Percentiles rank a stretch among this genome's conserved stretches.
These are phyloP conservation scores for Parsonsia alboflavescens DNA, from an alignment of 257 asterid genomes.

Conservation along the genomic window DNA sequence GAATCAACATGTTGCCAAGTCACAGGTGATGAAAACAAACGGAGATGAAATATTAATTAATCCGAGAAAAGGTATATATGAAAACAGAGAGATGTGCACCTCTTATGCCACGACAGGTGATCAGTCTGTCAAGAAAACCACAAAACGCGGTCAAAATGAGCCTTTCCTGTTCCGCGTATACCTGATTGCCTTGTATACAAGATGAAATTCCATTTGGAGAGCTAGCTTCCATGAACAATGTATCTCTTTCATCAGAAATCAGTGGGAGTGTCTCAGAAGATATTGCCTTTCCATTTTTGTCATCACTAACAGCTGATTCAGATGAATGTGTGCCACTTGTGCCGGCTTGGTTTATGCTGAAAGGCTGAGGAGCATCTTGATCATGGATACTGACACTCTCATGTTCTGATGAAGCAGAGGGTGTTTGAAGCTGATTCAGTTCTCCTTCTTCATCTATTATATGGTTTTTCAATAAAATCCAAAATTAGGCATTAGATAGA, in stretches of 20 bases:
- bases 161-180: conserved; percentile 58
- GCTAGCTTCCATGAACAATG: conserved; percentile 9
- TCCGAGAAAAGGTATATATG: not conserved
- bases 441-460: conserved; percentile 15
- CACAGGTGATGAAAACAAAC: not conserved
- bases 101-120: conserved; percentile 42
- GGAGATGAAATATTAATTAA: not conserved
- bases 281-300: conserved; percentile 32
- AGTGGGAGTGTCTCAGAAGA: conserved; percentile 59
- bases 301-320: conserved; percentile 25
- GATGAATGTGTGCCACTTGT: conserved; percentile 17
- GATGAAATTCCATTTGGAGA: conserved; percentile 21
- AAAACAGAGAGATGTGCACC: conserved; percentile 24
- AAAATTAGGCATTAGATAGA: not conserved
- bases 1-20: not conserved
- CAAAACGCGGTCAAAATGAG: conserved; percentile 46
- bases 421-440: conserved; percentile 19
- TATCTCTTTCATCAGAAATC: conserved; percentile 51
- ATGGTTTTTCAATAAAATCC: conserved; percentile 31
- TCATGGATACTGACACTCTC: conserved; percentile 22
- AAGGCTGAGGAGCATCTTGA: conserved; percentile 18
- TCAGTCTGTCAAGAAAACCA: conserved; percentile 42
- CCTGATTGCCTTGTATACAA: conserved; percentile 16
- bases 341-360: conserved; percentile 17
- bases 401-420: conserved; percentile 19